Conservation (phyloP, 441 rosid species). For the Monsonia emarginata region DNA sequence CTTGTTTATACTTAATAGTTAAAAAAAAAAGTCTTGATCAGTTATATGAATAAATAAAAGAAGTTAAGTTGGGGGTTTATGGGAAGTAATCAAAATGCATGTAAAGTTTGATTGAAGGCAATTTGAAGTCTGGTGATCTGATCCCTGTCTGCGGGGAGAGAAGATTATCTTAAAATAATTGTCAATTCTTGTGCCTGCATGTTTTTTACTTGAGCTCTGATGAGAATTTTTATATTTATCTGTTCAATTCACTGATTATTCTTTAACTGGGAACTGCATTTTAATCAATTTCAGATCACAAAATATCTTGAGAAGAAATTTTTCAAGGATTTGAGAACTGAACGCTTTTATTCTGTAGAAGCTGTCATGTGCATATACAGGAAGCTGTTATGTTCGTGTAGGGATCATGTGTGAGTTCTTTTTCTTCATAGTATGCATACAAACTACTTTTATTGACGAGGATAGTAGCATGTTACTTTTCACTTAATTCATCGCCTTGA, state of each 20-base stretch:
- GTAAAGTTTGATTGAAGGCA: background rate
- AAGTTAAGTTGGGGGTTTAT: background rate
- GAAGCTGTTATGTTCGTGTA: conserved; percentile 67
- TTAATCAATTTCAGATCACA: conserved; percentile 46
- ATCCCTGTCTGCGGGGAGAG: background rate
- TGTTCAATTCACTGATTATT: conserved; percentile 1
- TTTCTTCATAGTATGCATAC: conserved; percentile 2
- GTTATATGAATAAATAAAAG: background rate
- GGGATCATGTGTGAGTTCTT: conserved; percentile 81
- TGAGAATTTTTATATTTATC: conserved; percentile 8
- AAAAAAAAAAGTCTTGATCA: background rate
- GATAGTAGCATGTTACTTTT: background rate
- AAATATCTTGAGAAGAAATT: conserved; percentile 80
- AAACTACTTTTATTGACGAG: background rate
- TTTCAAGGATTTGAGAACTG: conserved; percentile 86
- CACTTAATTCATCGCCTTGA: background rate
- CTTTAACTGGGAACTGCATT: background rate
- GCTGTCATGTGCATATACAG: conserved; percentile 78
- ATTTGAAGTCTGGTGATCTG: background rate
- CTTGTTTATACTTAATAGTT: background rate
- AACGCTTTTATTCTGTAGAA: conserved; percentile 67
- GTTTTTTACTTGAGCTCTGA: conserved; percentile 1
- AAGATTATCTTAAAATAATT: background rate
- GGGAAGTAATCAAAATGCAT: background rate
- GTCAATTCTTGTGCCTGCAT: background rate